These are phyloP conservation scores for Epichloe sp. DNA, from an alignment of 2,329 filamentous ascomycete genomes.

Conservation along the genomic window DNA sequence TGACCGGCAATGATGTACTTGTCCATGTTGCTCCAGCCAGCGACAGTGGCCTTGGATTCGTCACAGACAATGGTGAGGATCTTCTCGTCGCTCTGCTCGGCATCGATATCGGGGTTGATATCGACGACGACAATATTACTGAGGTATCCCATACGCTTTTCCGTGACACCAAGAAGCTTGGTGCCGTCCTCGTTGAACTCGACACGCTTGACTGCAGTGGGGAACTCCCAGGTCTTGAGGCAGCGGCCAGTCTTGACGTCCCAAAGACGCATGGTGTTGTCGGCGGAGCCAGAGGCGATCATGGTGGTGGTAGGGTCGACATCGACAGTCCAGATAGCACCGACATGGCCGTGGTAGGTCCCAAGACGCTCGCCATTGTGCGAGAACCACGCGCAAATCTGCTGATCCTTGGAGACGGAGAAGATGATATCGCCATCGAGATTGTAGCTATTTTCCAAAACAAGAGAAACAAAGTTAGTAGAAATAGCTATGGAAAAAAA, in stretches of 20 bases:
- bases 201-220: slow-evolving; percentile 92
- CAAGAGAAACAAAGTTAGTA: slow-evolving; percentile 1
- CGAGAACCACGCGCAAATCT: slow-evolving; percentile 92
- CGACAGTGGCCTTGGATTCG: slow-evolving; percentile 93
- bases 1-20: slow-evolving; percentile 97
- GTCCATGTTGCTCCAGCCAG: slow-evolving; percentile 86
- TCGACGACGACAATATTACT: slow-evolving; percentile 89
- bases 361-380: slow-evolving; percentile 97
- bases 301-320: slow-evolving; percentile 85
- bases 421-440: slow-evolving; percentile 94
- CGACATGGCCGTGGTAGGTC: slow-evolving; percentile 92
- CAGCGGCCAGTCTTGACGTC: slow-evolving; percentile 85
- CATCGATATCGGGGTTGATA: slow-evolving; percentile 70
- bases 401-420: slow-evolving; percentile 90
- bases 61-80: slow-evolving; percentile 81
- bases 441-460: slow-evolving; percentile 51
- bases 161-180: slow-evolving; percentile 83
- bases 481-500: not conserved
- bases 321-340: slow-evolving; percentile 97
- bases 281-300: slow-evolving; percentile 88
- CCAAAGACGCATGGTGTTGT: slow-evolving; percentile 97
- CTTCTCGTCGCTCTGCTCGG: slow-evolving; percentile 74
- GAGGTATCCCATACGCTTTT: slow-evolving; percentile 95
- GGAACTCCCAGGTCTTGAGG: slow-evolving; percentile 96
- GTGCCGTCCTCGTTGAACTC: slow-evolving; percentile 94